Conservation (phyloP, 176 grass and related monocot species). For the Pharus latifolius region DNA sequence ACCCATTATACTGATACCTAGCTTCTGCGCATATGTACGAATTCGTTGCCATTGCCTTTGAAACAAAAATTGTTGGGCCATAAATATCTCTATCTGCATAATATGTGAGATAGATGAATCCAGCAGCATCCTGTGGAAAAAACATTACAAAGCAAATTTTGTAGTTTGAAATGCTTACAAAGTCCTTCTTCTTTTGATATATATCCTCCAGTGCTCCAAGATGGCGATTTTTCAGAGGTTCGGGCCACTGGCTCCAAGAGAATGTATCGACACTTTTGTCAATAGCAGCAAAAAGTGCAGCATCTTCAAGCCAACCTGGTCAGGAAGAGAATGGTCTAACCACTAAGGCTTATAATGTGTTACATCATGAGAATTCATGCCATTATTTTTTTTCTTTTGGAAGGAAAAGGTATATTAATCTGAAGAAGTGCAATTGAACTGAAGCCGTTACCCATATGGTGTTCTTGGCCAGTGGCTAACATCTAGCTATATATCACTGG, state of each 20-base stretch:
- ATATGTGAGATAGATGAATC: neutral
- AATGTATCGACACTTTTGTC: constrained; percentile 47
- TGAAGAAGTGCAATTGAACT: neutral
- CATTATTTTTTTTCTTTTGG: neutral
- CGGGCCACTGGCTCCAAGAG: constrained; percentile 87
- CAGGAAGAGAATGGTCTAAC: constrained; percentile 3
- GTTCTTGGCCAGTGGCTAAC: neutral
- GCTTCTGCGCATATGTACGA: constrained; percentile 57
- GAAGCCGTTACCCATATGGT: neutral
- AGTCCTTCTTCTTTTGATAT: constrained; percentile 64
- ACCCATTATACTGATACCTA: constrained; percentile 88
- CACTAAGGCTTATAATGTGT: neutral
- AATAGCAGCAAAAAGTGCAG: constrained; percentile 96
- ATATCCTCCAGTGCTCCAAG: constrained; percentile 74
- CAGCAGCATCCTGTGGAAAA: neutral
- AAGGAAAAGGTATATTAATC: neutral
- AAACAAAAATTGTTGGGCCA: constrained; percentile 86
- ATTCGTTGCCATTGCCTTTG: constrained; percentile 91
- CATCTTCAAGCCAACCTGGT: constrained; percentile 95
- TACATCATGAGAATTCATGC: neutral
- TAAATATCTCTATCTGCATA: constrained; percentile 85
- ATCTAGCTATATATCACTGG: neutral
- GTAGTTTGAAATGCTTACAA: constrained; percentile 45
- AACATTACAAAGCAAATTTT: neutral
- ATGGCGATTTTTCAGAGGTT: constrained; percentile 95